phyloP scores from a whole-genome alignment of 2,329 filamentous ascomycete species.

The Drechmeria coniospora region DNA sequence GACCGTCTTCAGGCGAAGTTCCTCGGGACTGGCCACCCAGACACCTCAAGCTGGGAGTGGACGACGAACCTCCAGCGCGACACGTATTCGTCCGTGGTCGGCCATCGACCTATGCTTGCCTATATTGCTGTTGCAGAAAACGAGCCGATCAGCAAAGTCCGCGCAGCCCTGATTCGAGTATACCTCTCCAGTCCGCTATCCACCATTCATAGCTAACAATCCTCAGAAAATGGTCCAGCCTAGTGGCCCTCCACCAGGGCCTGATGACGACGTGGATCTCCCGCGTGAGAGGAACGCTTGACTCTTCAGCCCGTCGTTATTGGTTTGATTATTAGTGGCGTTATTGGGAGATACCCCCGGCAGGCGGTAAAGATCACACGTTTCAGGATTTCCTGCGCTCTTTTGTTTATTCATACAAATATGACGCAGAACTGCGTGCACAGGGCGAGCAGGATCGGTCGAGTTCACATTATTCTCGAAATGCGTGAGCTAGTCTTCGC shows the following conservation, averaged over 20 bases:
- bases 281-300: not conserved
- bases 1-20: conserved; percentile 93
- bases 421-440: too few relatives aligned
- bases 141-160: conserved; percentile 64
- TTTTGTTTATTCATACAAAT: too few relatives aligned
- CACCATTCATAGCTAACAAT: conserved; percentile 5
- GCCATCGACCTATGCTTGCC: conserved; percentile 73
- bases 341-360: not conserved
- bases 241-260: conserved; percentile 38
- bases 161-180: conserved; percentile 64
- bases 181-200: not conserved
- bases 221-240: conserved; percentile 52
- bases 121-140: conserved; percentile 87
- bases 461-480: not conserved
- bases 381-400: too few relatives aligned
- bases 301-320: not conserved
- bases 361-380: too few relatives aligned
- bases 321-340: not conserved
- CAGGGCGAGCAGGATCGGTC: too few relatives aligned
- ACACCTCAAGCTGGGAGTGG: conserved; percentile 97
- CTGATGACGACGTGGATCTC: conserved; percentile 27
- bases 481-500: not conserved
- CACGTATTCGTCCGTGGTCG: conserved; percentile 75
- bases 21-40: conserved; percentile 87
- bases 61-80: conserved; percentile 90